Base-by-base conservation (phyloP, 495 filamentous ascomycete species). In the Xylaria nigripes region DNA sequence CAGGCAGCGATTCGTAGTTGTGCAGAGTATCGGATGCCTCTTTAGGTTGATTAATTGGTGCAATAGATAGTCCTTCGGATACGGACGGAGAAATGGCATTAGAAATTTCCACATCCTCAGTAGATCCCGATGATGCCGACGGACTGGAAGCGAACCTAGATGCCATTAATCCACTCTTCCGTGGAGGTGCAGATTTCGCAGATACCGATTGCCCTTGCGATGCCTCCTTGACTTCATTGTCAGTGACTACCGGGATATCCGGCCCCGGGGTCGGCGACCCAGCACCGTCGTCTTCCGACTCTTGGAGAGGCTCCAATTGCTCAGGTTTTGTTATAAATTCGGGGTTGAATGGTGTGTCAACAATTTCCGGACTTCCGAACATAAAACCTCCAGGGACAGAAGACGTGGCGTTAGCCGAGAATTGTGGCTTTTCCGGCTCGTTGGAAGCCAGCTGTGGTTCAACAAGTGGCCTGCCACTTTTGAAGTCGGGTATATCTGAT, bases 401-500 rank as follows among this genome's bases (percentile, higher is more conserved):
- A 4, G 83, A 74, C 62, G 77, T 81, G 1, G 86, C 85, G 1
- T 80, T 76, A 27, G 86, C 81, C 32, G 85, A 89, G 22, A 91
- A 74, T 6, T 81, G 81, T 27, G 76, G 80, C 32, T 73, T 77
- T 54, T 76, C 75, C 48, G 75, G 72, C 44, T 76, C 65, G 50
- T 61, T 59, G 50, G 70, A 72, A 22, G 32, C 50, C 21, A 65
- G 61, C 1, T 62, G 42, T 5, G 67, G 68, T 12, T 69, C 65
- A 16, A 67, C 68, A 51, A 74, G 70, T 0, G 72, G 69, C 42
- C 63, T 58, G 2, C 72, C 69, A 18, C 71, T 70, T 38, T 68
- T 71, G 61, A 74, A 73, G n/a, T 68, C 56, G 8, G 67, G 62
- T 40, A 72, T 60, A 6, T 74, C 74, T 0, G 48, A 27, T 12